phyloP scores from a whole-genome alignment of 2,329 filamentous ascomycete species.

The Trichoderma koningii region DNA sequence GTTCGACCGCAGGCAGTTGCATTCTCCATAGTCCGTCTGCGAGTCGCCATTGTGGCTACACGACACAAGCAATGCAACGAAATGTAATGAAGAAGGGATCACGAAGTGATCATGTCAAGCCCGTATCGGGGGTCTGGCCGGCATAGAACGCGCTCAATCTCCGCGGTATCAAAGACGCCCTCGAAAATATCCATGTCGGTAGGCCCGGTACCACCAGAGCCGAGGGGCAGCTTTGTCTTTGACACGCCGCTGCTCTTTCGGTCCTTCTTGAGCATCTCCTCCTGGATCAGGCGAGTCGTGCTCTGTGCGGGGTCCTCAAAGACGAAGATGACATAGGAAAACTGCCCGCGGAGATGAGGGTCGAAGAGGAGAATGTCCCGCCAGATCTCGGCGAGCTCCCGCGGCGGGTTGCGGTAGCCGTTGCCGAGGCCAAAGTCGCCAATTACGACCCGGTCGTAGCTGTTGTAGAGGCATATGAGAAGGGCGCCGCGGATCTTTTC shows the following conservation, averaged over 20 bases:
- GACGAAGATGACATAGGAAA: slow-evolving; percentile 63
- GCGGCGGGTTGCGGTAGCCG: slow-evolving; percentile 63
- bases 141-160: slow-evolving; percentile 53
- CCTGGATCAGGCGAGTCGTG: slow-evolving; percentile 55
- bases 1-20: neutral
- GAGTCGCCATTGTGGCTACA: neutral
- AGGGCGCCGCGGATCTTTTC: slow-evolving; percentile 73
- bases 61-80: neutral
- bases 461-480: slow-evolving; percentile 65
- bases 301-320: slow-evolving; percentile 61
- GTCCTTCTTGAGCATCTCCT: slow-evolving; percentile 58
- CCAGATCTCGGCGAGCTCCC: slow-evolving; percentile 67
- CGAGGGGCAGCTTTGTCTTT: slow-evolving; percentile 40
- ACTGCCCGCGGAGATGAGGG: slow-evolving; percentile 62
- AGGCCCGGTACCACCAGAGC: slow-evolving; percentile 37
- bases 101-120: slow-evolving; percentile 52
- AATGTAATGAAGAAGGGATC: neutral
- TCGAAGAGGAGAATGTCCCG: slow-evolving; percentile 65
- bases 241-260: slow-evolving; percentile 39
- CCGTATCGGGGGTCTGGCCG: slow-evolving; percentile 58
- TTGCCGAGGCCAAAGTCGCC: slow-evolving; percentile 68
- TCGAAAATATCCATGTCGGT: slow-evolving; percentile 57
- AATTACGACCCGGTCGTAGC: slow-evolving; percentile 60
- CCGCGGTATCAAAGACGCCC: slow-evolving; percentile 52
- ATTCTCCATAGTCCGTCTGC: neutral